These are phyloP conservation scores for Oryza glaberrima DNA, from an alignment of 176 grass and related monocot species.

Conservation along the genomic window DNA sequence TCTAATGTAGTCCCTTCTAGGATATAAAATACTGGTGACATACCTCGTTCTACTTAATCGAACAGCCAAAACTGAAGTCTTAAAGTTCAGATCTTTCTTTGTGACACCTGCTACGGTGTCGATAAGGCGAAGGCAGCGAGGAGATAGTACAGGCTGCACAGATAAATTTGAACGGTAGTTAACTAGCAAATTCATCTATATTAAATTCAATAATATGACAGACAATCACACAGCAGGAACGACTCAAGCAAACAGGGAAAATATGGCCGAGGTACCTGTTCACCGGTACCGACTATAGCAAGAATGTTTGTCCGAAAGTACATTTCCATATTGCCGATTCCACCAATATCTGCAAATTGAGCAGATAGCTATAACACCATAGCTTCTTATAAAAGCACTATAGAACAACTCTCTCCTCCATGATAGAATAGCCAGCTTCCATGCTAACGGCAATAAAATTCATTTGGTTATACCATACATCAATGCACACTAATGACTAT, in stretches of 20 bases:
- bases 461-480: not conserved
- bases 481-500: not conserved
- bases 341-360: conserved; percentile 67
- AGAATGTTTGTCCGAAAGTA: conserved; percentile 76
- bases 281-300: conserved; percentile 85
- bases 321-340: conserved; percentile 84
- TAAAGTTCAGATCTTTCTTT: conserved; percentile 78
- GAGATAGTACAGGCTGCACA: conserved; percentile 73
- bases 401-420: not conserved
- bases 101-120: conserved; percentile 52
- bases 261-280: conserved; percentile 54
- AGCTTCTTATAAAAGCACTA: conserved; percentile 16
- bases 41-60: conserved; percentile 85
- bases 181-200: conserved; percentile 13
- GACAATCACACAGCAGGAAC: not conserved
- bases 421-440: not conserved
- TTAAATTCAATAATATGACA: not conserved
- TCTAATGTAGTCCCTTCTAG: not conserved
- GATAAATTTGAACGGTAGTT: conserved; percentile 16
- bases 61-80: conserved; percentile 85
- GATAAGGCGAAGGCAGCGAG: conserved; percentile 82
- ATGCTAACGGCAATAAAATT: not conserved
- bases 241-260: not conserved
- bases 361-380: conserved; percentile 13
- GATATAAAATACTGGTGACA: not conserved